Base-by-base conservation (phyloP, 225 moss, liverwort and hornwort species). In the Antitrichia curtipendula region DNA sequence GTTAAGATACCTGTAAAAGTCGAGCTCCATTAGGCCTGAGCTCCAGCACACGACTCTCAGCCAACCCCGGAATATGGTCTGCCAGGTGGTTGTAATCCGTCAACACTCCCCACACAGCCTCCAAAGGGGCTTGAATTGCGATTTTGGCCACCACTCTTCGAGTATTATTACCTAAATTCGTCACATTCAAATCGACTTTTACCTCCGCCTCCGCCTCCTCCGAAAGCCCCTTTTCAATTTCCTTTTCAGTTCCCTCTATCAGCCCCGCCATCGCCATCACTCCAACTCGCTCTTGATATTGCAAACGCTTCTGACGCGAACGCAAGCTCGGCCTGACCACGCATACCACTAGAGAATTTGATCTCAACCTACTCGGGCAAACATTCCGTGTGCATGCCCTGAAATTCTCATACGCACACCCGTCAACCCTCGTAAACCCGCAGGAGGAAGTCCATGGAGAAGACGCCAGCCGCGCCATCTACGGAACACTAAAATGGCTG, bases 31-130 rank as follows among this genome's bases (percentile, higher is more conserved):
- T 80, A 11, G 91, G 77, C 79, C 95, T 89, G 70, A 81, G 91
- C 93, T 98, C 95, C 82, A 97, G 78, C 88, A 97, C 88, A 64
- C 92, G 89, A 57, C 93, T 97, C 61, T 95, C 95, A 70, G 96
- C 96, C 32, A 99, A 90, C 64, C 97, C 95, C 36, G 97, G 98
- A 71, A 99, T 93, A 89, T 95, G 95, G 70, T 99, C 97, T 10
- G 96, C 95, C 68, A 99, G 86, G 65, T 63, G 88, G 29, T 96
- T 91, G 47, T 99, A 99, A 90, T 95, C 95, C 74, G 98, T 99
- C 91, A 97, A 82, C 83, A 99, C 94, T 14, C 75, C 88, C 97
- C 97, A 99, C 54, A 99, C 96, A 12, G 92, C 91, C 66, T 96
- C 91, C 83, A 98, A 84, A 77, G 97, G 94, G 2, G 94, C 88